phyloP scores from a whole-genome alignment of 1,284 basidiomycete species.

The Pyrrhoderma noxium region DNA sequence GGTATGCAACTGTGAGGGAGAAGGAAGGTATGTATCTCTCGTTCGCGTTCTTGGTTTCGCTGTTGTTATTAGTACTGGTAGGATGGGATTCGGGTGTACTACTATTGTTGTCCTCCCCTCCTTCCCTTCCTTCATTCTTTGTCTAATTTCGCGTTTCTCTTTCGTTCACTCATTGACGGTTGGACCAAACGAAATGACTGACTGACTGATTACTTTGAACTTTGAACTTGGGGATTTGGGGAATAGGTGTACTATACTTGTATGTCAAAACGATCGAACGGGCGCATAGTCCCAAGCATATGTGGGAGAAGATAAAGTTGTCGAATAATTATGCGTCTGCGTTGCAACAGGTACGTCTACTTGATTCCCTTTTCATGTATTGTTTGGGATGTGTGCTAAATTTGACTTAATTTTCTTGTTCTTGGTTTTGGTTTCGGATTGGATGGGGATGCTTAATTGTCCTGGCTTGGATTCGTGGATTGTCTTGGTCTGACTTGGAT shows the following conservation, averaged over 20 bases:
- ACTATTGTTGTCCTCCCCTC: no score
- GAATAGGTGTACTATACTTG: constrained; percentile 81
- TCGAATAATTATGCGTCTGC: constrained; percentile 95
- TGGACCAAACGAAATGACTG: no score
- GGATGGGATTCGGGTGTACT: not conserved
- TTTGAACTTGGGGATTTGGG: no score
- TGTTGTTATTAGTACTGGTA: not conserved
- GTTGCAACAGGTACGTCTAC: constrained; percentile 75
- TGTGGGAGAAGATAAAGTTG: constrained; percentile 96
- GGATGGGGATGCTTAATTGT: no score
- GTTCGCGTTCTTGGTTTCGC: not conserved
- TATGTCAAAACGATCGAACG: constrained; percentile 98
- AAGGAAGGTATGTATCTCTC: constrained; percentile 63
- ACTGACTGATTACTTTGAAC: no score
- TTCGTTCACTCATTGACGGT: no score
- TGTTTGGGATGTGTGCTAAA: not conserved
- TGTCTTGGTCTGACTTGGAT: no score
- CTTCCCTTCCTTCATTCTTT: not conserved
- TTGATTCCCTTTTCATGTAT: not conserved
- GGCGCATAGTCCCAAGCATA: constrained; percentile 89
- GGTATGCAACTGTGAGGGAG: constrained; percentile 96
- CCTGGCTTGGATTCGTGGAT: no score
- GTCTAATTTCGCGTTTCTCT: no score
- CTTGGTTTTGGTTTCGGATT: no score
- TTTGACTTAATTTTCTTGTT: no score